These are phyloP conservation scores for Asparagopsis taxiformis DNA, from an alignment of 31 red algal genomes.

Conservation along the genomic window DNA sequence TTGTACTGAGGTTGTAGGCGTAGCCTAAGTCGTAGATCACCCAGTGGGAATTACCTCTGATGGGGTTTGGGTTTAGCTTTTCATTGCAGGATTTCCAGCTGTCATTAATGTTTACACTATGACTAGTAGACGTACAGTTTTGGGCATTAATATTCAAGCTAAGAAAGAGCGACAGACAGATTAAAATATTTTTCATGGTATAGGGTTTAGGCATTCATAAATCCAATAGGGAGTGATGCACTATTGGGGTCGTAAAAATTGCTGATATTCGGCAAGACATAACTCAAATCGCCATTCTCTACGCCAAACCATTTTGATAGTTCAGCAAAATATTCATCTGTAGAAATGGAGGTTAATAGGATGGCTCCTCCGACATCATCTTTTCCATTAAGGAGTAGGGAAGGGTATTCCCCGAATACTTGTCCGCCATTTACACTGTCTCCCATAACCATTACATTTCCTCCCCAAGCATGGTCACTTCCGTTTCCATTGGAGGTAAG, in stretches of 20 bases:
- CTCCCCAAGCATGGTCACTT: slow-evolving; percentile 20
- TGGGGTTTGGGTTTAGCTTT: too few relatives aligned
- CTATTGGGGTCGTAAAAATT: slow-evolving; percentile 5
- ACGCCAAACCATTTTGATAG: slow-evolving; percentile 13
- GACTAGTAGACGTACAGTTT: too few relatives aligned
- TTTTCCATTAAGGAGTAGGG: neutral
- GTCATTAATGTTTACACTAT: too few relatives aligned
- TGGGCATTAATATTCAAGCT: too few relatives aligned
- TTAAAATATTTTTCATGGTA: too few relatives aligned
- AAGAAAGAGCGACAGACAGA: too few relatives aligned
- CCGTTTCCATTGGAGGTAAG: slow-evolving; percentile 27
- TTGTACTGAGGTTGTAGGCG: too few relatives aligned
- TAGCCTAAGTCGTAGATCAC: too few relatives aligned
- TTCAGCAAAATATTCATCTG: slow-evolving; percentile 27
- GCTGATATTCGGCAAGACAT: slow-evolving; percentile 5
- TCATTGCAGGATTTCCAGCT: too few relatives aligned
- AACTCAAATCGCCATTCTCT: neutral
- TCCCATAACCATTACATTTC: slow-evolving; percentile 9
- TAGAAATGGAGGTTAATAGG: neutral
- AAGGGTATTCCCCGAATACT: slow-evolving; percentile 4
- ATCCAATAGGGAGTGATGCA: slow-evolving; percentile 5
- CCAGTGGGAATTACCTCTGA: too few relatives aligned
- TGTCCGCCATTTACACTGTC: slow-evolving; percentile 5
- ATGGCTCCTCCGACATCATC: neutral
- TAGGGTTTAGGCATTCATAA: too few relatives aligned